A percentile compares a stretch with the other conserved stretches of the same genome.
Evolutionary conservation across 1,139 yeast genomes (phyloP).

Genomic region (Diutina neorugosa): DNA sequence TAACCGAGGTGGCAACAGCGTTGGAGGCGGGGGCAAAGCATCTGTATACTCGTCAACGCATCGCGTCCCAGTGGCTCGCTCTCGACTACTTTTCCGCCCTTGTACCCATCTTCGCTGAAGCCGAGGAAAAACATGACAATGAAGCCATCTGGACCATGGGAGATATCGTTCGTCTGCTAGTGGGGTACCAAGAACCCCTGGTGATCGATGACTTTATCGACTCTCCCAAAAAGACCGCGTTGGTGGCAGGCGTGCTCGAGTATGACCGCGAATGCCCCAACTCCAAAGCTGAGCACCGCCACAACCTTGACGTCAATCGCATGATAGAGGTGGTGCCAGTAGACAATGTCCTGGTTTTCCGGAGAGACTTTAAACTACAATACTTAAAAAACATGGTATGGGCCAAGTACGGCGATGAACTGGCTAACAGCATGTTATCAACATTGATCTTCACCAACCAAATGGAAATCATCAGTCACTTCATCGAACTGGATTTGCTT

Average conservation of each 20-base stretch:
- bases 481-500: slow-evolving; percentile 43
- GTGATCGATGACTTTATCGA: slow-evolving; percentile 57
- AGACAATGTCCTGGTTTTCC: slow-evolving; percentile 27
- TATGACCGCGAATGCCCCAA: slow-evolving; percentile 82
- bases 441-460: slow-evolving; percentile 61
- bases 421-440: slow-evolving; percentile 51
- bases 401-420: slow-evolving; percentile 73
- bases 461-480: slow-evolving; percentile 52
- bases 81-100: slow-evolving; percentile 42
- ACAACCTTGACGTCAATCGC: slow-evolving; percentile 41
- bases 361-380: slow-evolving; percentile 64
- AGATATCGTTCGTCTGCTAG: slow-evolving; percentile 56
- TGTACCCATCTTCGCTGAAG: slow-evolving; percentile 36
- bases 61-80: slow-evolving; percentile 38
- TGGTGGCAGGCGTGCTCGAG: slow-evolving; percentile 74
- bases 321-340: slow-evolving; percentile 47
- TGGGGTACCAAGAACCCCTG: slow-evolving; percentile 59
- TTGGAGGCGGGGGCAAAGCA: slow-evolving; percentile 49
- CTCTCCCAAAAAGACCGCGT: slow-evolving; percentile 43
- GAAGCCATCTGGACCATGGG: slow-evolving; percentile 51
- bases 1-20: slow-evolving; percentile 38
- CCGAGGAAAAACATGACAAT: slow-evolving; percentile 41
- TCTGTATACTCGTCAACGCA: slow-evolving; percentile 38
- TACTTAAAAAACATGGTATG: slow-evolving; percentile 79
- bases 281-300: slow-evolving; percentile 69